These are phyloP conservation scores for Mycena filopes DNA, from an alignment of 768 basidiomycete genomes.

Conservation along the genomic window DNA sequence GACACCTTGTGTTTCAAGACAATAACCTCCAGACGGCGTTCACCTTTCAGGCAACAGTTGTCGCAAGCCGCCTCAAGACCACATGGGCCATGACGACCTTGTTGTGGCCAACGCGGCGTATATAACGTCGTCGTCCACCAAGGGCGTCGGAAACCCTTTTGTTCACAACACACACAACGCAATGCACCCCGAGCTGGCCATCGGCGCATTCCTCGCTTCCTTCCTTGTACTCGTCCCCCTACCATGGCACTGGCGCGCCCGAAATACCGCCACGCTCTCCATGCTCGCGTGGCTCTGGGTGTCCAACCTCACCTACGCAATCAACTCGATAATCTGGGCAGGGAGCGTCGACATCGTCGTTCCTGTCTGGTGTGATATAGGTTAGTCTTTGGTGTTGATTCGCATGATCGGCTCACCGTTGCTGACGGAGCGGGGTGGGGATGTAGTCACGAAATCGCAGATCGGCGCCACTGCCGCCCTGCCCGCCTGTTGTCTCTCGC, in stretches of 20 bases:
- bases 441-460: slow-evolving; percentile 58
- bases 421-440: no score
- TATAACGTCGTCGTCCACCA: no score
- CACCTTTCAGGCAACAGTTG: no score
- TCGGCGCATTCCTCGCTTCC: slow-evolving; percentile 46
- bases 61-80: no score
- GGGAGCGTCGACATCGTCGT: slow-evolving; percentile 42
- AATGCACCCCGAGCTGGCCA: slow-evolving; percentile 41
- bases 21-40: no score
- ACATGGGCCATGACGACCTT: no score
- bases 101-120: no score
- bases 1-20: no score
- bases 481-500: slow-evolving; percentile 56
- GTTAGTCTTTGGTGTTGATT: slow-evolving; percentile 41
- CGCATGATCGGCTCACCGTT: background rate
- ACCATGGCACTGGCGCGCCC: slow-evolving; percentile 49
- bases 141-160: no score
- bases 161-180: no score
- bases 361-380: slow-evolving; percentile 57
- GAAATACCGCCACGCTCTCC: slow-evolving; percentile 46
- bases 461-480: slow-evolving; percentile 54
- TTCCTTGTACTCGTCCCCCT: slow-evolving; percentile 47
- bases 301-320: slow-evolving; percentile 45
- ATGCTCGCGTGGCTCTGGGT: slow-evolving; percentile 49
- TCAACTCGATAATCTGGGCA: slow-evolving; percentile 57